Evolutionary conservation across 257 asterid genomes (phyloP).

Genomic region (Petrea volubilis): DNA sequence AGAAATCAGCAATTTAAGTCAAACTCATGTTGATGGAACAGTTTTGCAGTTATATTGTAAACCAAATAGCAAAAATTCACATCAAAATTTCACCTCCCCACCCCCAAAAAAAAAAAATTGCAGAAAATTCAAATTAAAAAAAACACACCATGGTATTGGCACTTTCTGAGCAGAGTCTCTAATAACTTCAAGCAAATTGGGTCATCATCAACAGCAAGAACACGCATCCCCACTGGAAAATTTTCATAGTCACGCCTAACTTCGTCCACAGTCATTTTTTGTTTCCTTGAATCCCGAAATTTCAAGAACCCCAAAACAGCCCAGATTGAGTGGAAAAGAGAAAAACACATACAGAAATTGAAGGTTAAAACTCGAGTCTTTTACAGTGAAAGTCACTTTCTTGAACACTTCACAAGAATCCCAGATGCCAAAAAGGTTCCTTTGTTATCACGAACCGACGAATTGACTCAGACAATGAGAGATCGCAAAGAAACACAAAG

Average conservation of each 20-base stretch:
- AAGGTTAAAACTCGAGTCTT: constrained; percentile 30
- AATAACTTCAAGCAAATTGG: constrained; percentile 67
- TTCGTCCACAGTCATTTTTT: constrained; percentile 74
- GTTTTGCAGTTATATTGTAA: background rate
- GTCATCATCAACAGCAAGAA: constrained; percentile 93
- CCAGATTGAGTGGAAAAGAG: constrained; percentile 19
- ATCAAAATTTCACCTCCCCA: background rate
- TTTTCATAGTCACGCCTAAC: constrained; percentile 41
- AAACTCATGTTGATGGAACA: constrained; percentile 14
- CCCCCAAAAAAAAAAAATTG: background rate
- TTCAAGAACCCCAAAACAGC: constrained; percentile 7
- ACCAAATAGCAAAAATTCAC: background rate
- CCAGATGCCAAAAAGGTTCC: constrained; percentile 28
- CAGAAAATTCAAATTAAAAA: background rate
- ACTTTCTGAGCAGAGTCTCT: constrained; percentile 70
- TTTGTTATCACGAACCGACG: background rate
- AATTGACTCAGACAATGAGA: constrained; percentile 21
- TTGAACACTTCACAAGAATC: constrained; percentile 24
- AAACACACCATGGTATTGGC: constrained; percentile 73
- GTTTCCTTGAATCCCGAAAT: constrained; percentile 22
- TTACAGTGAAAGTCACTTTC: constrained; percentile 30
- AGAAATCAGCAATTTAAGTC: constrained; percentile 8
- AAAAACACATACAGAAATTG: constrained; percentile 24
- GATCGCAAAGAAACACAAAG: constrained; percentile 27
- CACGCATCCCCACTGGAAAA: constrained; percentile 85